These are phyloP conservation scores for Geotrichum siamense DNA, from an alignment of 1,139 yeast genomes.

Conservation along the genomic window DNA sequence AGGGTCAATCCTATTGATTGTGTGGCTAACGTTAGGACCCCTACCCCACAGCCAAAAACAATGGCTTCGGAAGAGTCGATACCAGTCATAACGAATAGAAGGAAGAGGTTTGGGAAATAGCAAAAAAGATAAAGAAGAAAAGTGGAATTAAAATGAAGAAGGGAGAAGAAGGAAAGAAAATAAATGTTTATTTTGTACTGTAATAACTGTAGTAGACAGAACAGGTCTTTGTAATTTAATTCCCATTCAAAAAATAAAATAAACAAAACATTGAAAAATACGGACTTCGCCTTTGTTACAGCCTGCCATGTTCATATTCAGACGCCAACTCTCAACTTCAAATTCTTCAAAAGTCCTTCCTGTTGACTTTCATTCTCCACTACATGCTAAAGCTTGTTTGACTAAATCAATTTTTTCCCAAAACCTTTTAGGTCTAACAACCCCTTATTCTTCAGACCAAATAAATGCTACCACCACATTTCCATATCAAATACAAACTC, in stretches of 20 bases:
- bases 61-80: slow-evolving; percentile 20
- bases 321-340: too few species aligned
- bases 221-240: too few species aligned
- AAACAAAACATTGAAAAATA: not conserved
- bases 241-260: not conserved
- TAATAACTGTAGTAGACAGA: too few species aligned
- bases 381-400: not conserved
- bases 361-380: not conserved
- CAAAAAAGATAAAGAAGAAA: not conserved
- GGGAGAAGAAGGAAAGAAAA: not conserved
- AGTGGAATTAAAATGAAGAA: not conserved
- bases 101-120: not conserved
- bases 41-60: slow-evolving; percentile 60
- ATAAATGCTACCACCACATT: slow-evolving; percentile 15
- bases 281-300: too few species aligned
- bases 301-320: too few species aligned
- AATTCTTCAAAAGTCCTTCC: too few species aligned
- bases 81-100: slow-evolving; percentile 6
- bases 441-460: not conserved
- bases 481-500: slow-evolving; percentile 12
- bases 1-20: slow-evolving; percentile 80
- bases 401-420: slow-evolving; percentile 9
- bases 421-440: slow-evolving; percentile 6
- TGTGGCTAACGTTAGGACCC: slow-evolving; percentile 68
- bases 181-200: too few species aligned